A percentile compares a stretch with the other conserved stretches of the same genome.
phyloP scores from a whole-genome alignment of 2,329 filamentous ascomycete genomes.

The Graphilbum ipis-grandicollis region DNA sequence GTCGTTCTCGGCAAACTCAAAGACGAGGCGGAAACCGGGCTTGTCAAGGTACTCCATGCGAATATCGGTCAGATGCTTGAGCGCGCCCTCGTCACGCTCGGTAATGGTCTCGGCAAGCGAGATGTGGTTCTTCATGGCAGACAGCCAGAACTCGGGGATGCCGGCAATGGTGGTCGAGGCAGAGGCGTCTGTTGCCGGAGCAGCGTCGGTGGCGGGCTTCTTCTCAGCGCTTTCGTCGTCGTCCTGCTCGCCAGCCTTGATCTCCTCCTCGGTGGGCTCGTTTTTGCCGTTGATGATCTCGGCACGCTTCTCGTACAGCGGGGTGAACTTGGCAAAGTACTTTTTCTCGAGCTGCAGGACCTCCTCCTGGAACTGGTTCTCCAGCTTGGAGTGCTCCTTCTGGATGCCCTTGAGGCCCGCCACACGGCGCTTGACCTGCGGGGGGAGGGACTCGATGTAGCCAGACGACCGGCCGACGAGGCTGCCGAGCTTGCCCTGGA shows the following conservation, averaged over 20 bases:
- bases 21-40: slow-evolving; percentile 94
- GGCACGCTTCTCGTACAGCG: slow-evolving; percentile 88
- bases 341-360: slow-evolving; percentile 98
- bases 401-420: slow-evolving; percentile 94
- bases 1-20: slow-evolving; percentile 88
- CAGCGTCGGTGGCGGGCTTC: slow-evolving; percentile 32
- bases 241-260: slow-evolving; percentile 70
- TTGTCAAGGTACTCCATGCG: slow-evolving; percentile 99
- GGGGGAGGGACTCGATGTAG: slow-evolving; percentile 91
- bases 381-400: slow-evolving; percentile 96
- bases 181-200: slow-evolving; percentile 27
- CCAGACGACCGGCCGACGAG: slow-evolving; percentile 91
- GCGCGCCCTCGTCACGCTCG: slow-evolving; percentile 84
- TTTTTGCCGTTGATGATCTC: slow-evolving; percentile 74
- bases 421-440: slow-evolving; percentile 79
- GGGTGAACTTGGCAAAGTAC: slow-evolving; percentile 97
- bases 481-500: slow-evolving; percentile 85
- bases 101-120: slow-evolving; percentile 98
- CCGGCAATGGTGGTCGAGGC: slow-evolving; percentile 42
- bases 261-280: slow-evolving; percentile 76
- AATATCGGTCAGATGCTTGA: slow-evolving; percentile 80
- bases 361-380: slow-evolving; percentile 97
- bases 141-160: slow-evolving; percentile 98
- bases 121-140: slow-evolving; percentile 98
- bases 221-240: slow-evolving; percentile 53